Conservation (phyloP, 371 early-diverging fungal genomes). For the Mortierella sp. region DNA sequence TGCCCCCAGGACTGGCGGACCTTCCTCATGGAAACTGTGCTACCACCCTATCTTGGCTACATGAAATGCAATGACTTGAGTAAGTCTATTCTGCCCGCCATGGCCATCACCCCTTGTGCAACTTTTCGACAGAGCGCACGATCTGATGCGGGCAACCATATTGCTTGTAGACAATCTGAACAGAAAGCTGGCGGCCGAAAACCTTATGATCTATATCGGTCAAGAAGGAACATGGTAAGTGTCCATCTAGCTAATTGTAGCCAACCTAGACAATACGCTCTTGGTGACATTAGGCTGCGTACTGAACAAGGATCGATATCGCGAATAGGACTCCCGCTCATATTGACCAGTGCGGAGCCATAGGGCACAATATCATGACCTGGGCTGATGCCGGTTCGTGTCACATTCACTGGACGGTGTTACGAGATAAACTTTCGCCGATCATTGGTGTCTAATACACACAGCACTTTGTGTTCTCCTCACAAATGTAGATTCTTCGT, state of each 20-base stretch:
- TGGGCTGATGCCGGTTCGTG: constrained; percentile 41
- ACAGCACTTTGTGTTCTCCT: neutral
- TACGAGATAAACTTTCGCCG: neutral
- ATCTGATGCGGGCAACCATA: neutral
- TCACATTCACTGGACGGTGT: too few relatives aligned
- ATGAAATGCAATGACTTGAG: constrained; percentile 51
- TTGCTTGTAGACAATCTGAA: constrained; percentile 21
- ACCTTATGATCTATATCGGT: constrained; percentile 57
- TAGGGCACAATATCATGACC: constrained; percentile 57
- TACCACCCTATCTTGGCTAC: constrained; percentile 44
- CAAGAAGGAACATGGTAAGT: constrained; percentile 51
- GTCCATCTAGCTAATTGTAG: neutral
- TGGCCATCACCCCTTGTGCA: neutral
- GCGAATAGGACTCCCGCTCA: constrained; percentile 49
- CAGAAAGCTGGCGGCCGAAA: constrained; percentile 40
- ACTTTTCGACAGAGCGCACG: neutral
- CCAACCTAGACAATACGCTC: too few relatives aligned
- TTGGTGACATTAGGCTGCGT: too few relatives aligned
- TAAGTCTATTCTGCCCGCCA: neutral
- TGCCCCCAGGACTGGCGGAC: constrained; percentile 45
- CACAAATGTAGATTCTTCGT: constrained; percentile 36
- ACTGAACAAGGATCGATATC: too few relatives aligned
- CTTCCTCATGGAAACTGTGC: constrained; percentile 20
- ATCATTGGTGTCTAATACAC: neutral
- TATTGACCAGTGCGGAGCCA: constrained; percentile 55